Evolutionary conservation across 73 alveolate genomes (phyloP), one percentile per base, ranked within the genome.

Genomic region (Tetrahymena elliotti): DNA sequence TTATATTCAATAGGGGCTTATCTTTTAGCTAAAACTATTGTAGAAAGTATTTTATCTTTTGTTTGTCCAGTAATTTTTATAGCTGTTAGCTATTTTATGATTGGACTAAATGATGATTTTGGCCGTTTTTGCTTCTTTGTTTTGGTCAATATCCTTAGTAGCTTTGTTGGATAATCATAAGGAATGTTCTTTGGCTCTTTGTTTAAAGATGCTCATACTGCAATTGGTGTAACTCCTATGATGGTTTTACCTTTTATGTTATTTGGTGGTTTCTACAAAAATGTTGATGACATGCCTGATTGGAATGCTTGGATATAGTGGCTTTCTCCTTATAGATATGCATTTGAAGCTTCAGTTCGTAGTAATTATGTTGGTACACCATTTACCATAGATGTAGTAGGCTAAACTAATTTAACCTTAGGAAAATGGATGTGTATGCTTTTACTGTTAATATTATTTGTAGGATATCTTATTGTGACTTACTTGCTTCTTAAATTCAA

Each of bases 111-210:
- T 35, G 93, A 52, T 84, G 35, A 84, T 47, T 82, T 84, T 39
- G 93, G 95, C 18, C 93, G 93, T 34, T 39, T 84, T 9, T 96
- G 96, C 38, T 96, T 97, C 53, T 97, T 97, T 95, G 53, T 97
- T 93, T 52, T 95, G 35, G 93, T 97, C 6, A 68, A 95, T 84
- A 93, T 54, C 20, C 24, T 93, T 11, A 96, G 95, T n/a, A 88
- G 96, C 38, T 97, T 97, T 93, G 33, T 97, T 18, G 93, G 98
- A 93, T 98, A 97, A 52, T 96, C 93, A n/a, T 35, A 84, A 31
- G 95, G 95, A 24, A 95, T 94, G 36, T 93, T 96, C 96, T 97
- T 95, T 92, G 84, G 96, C 3, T 96, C 95, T 1, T 83, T 95
- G 40, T 88, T 97, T 12, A 96, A 95, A 52, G 96, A 95, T 96